phyloP scores from a whole-genome alignment of 768 basidiomycete genomes.

The Leccinum subgranulosum region DNA sequence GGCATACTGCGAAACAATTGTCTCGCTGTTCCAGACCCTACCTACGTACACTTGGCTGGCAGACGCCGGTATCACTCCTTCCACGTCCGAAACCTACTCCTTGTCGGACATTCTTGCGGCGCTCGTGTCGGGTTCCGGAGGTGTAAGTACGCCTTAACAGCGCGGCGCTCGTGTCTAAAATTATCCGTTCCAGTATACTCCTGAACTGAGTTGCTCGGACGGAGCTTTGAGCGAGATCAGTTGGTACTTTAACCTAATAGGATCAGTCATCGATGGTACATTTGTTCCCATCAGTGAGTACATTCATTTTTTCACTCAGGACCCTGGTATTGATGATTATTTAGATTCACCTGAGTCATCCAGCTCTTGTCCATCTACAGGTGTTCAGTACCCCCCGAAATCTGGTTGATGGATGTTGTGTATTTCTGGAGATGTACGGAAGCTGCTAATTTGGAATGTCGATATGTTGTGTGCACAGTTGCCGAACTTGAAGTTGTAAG shows the following conservation, averaged over 20 bases:
- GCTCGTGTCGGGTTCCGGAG: constrained; percentile 52
- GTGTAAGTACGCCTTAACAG: constrained; percentile 21
- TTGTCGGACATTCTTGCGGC: constrained; percentile 53
- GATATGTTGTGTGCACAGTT: not conserved
- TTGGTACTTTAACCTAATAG: constrained; percentile 64
- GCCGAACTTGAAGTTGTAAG: not conserved
- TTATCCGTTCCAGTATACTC: constrained; percentile 39
- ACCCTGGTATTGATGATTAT: not conserved
- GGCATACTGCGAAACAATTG: constrained; percentile 58
- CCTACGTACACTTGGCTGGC: constrained; percentile 74
- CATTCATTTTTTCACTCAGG: not conserved
- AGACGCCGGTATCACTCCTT: constrained; percentile 71
- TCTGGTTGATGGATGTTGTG: not conserved
- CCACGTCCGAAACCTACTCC: constrained; percentile 53
- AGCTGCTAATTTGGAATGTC: not conserved
- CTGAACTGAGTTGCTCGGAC: constrained; percentile 43
- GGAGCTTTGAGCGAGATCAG: constrained; percentile 42
- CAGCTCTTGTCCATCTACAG: constrained; percentile 47
- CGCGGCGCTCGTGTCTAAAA: not conserved
- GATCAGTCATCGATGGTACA: constrained; percentile 63
- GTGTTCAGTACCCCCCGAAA: constrained; percentile 52
- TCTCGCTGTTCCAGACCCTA: constrained; percentile 59
- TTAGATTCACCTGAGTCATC: constrained; percentile 50
- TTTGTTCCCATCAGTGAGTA: constrained; percentile 59
- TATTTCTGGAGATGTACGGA: not conserved